These are phyloP conservation scores for Ascochyta viciae-villosae DNA, from an alignment of 2,329 filamentous ascomycete species.

Conservation along the genomic window DNA sequence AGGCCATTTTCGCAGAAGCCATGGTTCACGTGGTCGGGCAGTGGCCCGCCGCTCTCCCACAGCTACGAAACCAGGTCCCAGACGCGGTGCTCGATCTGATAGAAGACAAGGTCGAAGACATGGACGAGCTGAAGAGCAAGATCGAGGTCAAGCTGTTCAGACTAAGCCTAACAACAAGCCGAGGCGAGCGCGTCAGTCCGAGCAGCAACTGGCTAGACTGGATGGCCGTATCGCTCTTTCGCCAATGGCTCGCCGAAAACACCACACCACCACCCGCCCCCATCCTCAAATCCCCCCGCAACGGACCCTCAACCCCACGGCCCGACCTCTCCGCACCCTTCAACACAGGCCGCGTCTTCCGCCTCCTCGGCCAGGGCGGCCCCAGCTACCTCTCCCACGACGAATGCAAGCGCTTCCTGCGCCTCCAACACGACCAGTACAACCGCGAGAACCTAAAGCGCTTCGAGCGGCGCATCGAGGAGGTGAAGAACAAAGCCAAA, in stretches of 20 bases:
- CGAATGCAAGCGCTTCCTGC: slow-evolving; percentile 89
- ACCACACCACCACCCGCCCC: slow-evolving; percentile 73
- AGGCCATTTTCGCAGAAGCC: slow-evolving; percentile 77
- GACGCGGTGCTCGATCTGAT: slow-evolving; percentile 84
- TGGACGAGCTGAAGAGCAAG: slow-evolving; percentile 80
- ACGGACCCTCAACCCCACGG: slow-evolving; percentile 24
- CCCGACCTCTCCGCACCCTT: slow-evolving; percentile 48
- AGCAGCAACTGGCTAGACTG: slow-evolving; percentile 84
- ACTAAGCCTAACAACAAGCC: slow-evolving; percentile 76
- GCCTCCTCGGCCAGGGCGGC: slow-evolving; percentile 72
- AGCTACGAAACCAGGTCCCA: slow-evolving; percentile 74
- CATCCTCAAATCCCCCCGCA: slow-evolving; percentile 52
- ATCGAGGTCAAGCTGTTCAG: slow-evolving; percentile 85
- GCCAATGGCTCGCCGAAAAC: slow-evolving; percentile 92
- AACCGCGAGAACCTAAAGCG: slow-evolving; percentile 82
- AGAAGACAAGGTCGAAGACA: slow-evolving; percentile 92
- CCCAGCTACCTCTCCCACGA: slow-evolving; percentile 78
- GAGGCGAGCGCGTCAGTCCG: slow-evolving; percentile 83
- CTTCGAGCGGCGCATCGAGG: slow-evolving; percentile 87
- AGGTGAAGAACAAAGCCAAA: slow-evolving; percentile 83
- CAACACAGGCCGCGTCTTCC: slow-evolving; percentile 76
- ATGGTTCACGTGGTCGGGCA: slow-evolving; percentile 93
- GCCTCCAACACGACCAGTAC: slow-evolving; percentile 81
- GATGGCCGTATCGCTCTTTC: slow-evolving; percentile 85
- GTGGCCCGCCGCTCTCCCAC: slow-evolving; percentile 83